Evolutionary conservation across 2,329 filamentous ascomycete genomes (phyloP), one percentile per base, ranked within the genome.

Genomic region (Aspergillus uvarum): DNA sequence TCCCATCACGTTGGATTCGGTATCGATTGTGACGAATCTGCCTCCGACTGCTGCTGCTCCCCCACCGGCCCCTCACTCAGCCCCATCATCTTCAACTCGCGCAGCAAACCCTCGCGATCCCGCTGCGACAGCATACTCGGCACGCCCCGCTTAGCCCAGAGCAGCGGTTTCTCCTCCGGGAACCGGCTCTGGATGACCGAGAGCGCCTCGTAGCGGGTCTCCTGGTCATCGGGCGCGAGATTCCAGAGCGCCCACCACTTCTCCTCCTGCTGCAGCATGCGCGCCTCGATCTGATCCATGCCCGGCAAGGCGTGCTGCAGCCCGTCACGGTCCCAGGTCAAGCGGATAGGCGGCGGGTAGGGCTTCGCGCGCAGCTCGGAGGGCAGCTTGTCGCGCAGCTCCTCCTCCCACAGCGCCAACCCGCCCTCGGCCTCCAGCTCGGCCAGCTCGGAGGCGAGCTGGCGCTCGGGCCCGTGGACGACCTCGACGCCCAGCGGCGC

Each of bases 401-500:
- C 76, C 68, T 32, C 56, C 54, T 12, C 64, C 62, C 35, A 65
- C 66, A 53, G 59, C 59, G 59, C 55, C 60, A 7, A 59, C 1
- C 26, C 26, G 5, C 26, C 26, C 26, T 29, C 26, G 26, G 26
- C 26, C 0, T 29, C 26, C 26, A 29, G 7, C 26, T 29, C 26
- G 7, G 26, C 26, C 26, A 29, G 26, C 26, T 29, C 26, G 7
- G 26, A 29, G 26, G 26, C 26, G 26, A 29, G 26, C 26, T 29
- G 26, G 26, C 26, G 26, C 14, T 35, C 14, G 8, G 14, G 14
- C 11, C 54, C 58, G 66, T 77, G 77, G 47, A 70, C 65, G 54
- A 74, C 68, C 61, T 77, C 75, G 35, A 79, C 74, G 42, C 74
- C 71, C 56, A 79, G 64, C 51, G 72, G 69, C 52, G 69, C 73